These are phyloP conservation scores for Waitea zeae DNA, from an alignment of 1,284 basidiomycete species.

Conservation along the genomic window DNA sequence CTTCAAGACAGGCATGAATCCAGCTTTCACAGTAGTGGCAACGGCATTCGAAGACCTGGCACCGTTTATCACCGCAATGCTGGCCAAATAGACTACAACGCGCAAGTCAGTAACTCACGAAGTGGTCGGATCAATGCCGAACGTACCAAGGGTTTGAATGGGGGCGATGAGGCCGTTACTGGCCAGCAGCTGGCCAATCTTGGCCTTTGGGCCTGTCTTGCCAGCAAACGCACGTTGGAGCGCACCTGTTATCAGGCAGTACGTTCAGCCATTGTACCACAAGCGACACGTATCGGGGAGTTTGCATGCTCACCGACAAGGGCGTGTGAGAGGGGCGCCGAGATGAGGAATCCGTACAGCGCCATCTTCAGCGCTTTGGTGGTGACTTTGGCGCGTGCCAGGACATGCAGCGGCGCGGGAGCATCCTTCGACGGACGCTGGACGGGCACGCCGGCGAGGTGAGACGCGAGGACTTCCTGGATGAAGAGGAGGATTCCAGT, in stretches of 20 bases:
- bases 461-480: constrained; percentile 67
- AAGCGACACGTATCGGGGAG: too few relatives aligned
- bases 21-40: constrained; percentile 50
- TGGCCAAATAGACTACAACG: constrained; percentile 38
- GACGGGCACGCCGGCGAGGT: constrained; percentile 41
- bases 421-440: constrained; percentile 33
- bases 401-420: constrained; percentile 28
- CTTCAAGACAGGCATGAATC: constrained; percentile 61
- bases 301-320: constrained; percentile 59
- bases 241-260: too few relatives aligned
- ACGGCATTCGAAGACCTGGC: constrained; percentile 53
- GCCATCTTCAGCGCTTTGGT: constrained; percentile 66
- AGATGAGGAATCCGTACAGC: constrained; percentile 68
- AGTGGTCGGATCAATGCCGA: not conserved
- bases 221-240: constrained; percentile 18
- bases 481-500: constrained; percentile 30
- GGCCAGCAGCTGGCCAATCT: constrained; percentile 59
- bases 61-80: constrained; percentile 77
- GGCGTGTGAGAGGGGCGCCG: constrained; percentile 69
- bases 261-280: too few relatives aligned
- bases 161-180: constrained; percentile 70
- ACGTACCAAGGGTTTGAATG: constrained; percentile 53
- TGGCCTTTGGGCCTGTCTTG: constrained; percentile 48
- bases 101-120: not conserved
- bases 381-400: constrained; percentile 42